Conservation (phyloP, 169 alveolate species). For the Plasmodium cynomolgi region DNA sequence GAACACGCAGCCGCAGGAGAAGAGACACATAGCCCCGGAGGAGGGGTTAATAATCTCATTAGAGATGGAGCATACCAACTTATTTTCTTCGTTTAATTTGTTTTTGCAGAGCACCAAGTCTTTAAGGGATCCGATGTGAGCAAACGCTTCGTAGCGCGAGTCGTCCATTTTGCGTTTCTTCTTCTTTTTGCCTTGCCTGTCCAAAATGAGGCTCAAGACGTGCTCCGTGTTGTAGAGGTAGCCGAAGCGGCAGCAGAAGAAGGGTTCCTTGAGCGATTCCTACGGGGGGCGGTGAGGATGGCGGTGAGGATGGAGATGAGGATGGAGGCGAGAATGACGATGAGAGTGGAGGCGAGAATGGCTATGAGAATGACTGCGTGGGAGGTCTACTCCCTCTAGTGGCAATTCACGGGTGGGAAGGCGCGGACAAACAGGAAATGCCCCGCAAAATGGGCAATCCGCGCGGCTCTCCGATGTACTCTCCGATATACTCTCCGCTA, state of each 20-base stretch:
- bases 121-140: slow-evolving; percentile 53
- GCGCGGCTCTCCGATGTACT: background rate
- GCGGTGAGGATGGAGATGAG: background rate
- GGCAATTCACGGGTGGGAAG: too few species aligned
- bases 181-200: slow-evolving; percentile 44
- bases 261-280: slow-evolving; percentile 60
- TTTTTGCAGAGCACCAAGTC: slow-evolving; percentile 59
- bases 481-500: background rate
- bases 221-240: slow-evolving; percentile 55
- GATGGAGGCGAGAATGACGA: background rate
- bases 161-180: slow-evolving; percentile 41
- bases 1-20: slow-evolving; percentile 64
- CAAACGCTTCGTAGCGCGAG: slow-evolving; percentile 23
- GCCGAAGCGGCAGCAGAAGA: slow-evolving; percentile 68
- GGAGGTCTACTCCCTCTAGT: background rate
- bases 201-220: slow-evolving; percentile 10
- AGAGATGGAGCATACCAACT: slow-evolving; percentile 53
- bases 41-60: slow-evolving; percentile 69
- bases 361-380: background rate
- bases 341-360: background rate
- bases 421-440: background rate
- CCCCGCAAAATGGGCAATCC: background rate
- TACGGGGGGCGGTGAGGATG: background rate
- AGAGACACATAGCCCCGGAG: slow-evolving; percentile 48
- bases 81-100: slow-evolving; percentile 51